These are phyloP conservation scores for Pyrenochaeta sp. DNA, from an alignment of 2,329 filamentous ascomycete genomes.

Conservation along the genomic window DNA sequence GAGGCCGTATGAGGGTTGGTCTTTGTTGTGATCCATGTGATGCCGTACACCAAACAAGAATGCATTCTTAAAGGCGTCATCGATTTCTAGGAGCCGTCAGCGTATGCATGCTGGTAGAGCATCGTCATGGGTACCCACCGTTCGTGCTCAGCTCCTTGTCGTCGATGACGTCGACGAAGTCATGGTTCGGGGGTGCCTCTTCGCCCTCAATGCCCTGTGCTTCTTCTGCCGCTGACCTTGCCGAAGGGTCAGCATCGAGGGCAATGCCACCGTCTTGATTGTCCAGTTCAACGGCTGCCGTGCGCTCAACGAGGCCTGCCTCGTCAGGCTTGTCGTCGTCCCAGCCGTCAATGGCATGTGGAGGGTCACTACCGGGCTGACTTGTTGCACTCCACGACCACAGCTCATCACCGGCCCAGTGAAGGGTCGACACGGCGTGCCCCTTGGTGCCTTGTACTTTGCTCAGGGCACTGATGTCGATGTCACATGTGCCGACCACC, in stretches of 20 bases:
- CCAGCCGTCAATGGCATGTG: conserved; percentile 64
- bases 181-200: conserved; percentile 40
- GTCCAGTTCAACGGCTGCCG: conserved; percentile 53
- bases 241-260: conserved; percentile 40
- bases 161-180: conserved; percentile 51
- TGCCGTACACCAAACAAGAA: conserved; percentile 70
- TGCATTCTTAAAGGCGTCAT: conserved; percentile 70
- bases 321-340: conserved; percentile 45
- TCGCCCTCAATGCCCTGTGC: conserved; percentile 45
- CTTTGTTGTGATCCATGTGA: conserved; percentile 64
- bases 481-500: conserved; percentile 70
- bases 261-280: conserved; percentile 59
- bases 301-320: conserved; percentile 48
- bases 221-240: conserved; percentile 44
- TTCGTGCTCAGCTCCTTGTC: conserved; percentile 65
- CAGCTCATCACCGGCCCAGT: conserved; percentile 75
- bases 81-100: conserved; percentile 63
- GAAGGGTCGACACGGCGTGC: conserved; percentile 70
- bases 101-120: not conserved
- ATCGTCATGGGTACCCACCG: conserved; percentile 48
- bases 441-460: conserved; percentile 68
- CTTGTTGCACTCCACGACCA: conserved; percentile 69
- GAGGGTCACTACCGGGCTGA: conserved; percentile 61
- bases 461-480: conserved; percentile 66
- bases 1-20: conserved; percentile 62